Evolutionary conservation across 176 grass and related monocot species (phyloP).

Genomic region (Phoenix dactylifera): DNA sequence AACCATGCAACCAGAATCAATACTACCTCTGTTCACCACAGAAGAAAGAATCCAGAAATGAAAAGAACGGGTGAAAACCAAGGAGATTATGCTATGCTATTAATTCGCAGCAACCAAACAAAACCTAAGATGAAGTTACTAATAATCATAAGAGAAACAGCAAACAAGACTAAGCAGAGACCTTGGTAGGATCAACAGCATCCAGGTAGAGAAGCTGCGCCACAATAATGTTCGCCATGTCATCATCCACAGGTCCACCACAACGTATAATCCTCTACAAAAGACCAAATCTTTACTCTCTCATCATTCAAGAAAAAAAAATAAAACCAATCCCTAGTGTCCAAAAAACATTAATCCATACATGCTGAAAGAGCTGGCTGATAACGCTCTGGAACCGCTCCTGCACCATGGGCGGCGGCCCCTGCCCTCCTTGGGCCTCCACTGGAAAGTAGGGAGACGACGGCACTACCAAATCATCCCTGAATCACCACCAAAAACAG

Average conservation of each 20-base stretch:
- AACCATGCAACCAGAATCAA: no score
- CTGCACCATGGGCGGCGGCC: constrained; percentile 71
- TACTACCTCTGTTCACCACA: no score
- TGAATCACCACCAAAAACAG: constrained; percentile 8
- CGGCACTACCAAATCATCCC: constrained; percentile 73
- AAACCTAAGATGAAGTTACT: no score
- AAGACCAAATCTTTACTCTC: no score
- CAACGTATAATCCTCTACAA: constrained; percentile 81
- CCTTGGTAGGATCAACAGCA: constrained; percentile 72
- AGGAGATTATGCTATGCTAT: no score
- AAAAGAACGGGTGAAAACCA: no score
- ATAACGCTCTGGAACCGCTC: constrained; percentile 78
- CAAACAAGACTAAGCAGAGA: background rate
- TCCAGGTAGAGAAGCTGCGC: constrained; percentile 86
- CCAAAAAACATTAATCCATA: constrained; percentile 12
- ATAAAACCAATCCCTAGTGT: background rate
- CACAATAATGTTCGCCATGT: constrained; percentile 75
- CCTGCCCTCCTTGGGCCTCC: constrained; percentile 51
- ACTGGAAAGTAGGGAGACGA: constrained; percentile 47
- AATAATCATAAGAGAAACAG: no score
- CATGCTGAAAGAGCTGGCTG: constrained; percentile 87
- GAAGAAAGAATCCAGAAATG: no score
- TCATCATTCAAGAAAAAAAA: background rate
- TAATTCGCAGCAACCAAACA: no score
- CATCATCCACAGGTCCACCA: constrained; percentile 73